Evolutionary conservation across 139 green algal species (phyloP).

Genomic region (Penium margaritaceum): DNA sequence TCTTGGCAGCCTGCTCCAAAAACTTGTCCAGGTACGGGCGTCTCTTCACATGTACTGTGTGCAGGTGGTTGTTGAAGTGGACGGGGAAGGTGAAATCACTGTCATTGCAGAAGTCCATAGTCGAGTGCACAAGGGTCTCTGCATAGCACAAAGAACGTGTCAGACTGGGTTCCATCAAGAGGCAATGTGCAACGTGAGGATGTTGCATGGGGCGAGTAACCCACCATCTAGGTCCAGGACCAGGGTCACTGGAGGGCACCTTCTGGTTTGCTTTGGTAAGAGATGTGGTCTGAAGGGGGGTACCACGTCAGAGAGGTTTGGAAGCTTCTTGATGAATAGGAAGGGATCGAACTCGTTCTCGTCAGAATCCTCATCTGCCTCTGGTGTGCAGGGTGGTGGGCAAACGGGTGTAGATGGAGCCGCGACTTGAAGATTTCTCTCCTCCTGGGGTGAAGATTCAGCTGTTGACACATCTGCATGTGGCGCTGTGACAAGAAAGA

Average conservation of each 20-base stretch:
- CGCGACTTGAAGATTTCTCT: no score
- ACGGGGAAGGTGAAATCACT: slow-evolving; percentile 71
- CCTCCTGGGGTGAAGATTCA: no score
- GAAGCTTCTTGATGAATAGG: slow-evolving; percentile 68
- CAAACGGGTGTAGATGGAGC: no score
- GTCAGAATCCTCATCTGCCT: slow-evolving; percentile 70
- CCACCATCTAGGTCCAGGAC: slow-evolving; percentile 59
- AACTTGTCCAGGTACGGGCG: slow-evolving; percentile 67
- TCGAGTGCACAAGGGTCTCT: slow-evolving; percentile 46
- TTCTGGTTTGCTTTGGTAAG: slow-evolving; percentile 39
- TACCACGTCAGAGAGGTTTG: slow-evolving; percentile 52
- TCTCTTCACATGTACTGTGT: slow-evolving; percentile 62
- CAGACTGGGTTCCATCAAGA: no score
- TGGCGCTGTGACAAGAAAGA: no score
- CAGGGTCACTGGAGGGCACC: slow-evolving; percentile 41
- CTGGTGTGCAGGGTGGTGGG: no score
- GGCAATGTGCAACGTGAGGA: background rate
- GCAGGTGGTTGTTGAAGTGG: slow-evolving; percentile 56
- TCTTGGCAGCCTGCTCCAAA: slow-evolving; percentile 57
- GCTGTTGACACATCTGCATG: no score
- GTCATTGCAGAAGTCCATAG: slow-evolving; percentile 30
- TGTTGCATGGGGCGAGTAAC: background rate
- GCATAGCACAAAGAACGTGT: slow-evolving; percentile 5
- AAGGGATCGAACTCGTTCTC: no score
- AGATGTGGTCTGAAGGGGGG: slow-evolving; percentile 31